Percentiles rank a stretch among this genome's conserved stretches.
These are phyloP conservation scores for Aegilops tauschii DNA, from an alignment of 176 grass and related monocot genomes.

Conservation along the genomic window DNA sequence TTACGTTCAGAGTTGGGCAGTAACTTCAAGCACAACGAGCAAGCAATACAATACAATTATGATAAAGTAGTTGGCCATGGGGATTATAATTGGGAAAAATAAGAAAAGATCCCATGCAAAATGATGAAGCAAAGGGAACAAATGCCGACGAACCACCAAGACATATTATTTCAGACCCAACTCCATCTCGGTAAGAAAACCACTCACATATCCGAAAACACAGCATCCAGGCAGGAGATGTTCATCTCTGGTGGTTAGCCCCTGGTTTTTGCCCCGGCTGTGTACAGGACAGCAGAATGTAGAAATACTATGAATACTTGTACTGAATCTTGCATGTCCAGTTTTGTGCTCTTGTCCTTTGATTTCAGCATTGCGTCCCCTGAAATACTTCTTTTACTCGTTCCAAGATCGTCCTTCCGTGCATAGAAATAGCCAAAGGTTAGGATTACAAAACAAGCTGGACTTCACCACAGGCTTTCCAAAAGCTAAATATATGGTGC, in stretches of 20 bases:
- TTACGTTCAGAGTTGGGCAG: no score
- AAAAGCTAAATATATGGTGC: no score
- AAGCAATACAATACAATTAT: no score
- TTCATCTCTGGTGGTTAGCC: conserved; percentile 32
- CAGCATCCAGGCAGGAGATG: conserved; percentile 28
- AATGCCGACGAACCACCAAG: background rate
- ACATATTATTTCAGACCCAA: background rate
- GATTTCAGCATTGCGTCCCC: background rate
- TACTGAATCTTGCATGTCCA: no score
- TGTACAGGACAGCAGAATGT: conserved; percentile 54
- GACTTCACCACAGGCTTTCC: no score
- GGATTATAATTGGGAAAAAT: background rate
- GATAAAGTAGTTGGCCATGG: background rate
- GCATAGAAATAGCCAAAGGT: no score
- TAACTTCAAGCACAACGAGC: no score
- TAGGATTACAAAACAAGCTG: no score
- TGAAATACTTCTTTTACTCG: background rate
- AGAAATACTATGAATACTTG: no score
- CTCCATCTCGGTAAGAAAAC: background rate
- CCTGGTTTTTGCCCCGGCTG: conserved; percentile 51
- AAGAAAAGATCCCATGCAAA: background rate
- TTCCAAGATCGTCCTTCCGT: background rate
- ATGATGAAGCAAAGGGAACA: background rate
- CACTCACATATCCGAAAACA: conserved; percentile 56
- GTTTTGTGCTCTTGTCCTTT: no score